Conservation (phyloP, 2,329 filamentous ascomycete genomes). For the Fusarium piperis region DNA sequence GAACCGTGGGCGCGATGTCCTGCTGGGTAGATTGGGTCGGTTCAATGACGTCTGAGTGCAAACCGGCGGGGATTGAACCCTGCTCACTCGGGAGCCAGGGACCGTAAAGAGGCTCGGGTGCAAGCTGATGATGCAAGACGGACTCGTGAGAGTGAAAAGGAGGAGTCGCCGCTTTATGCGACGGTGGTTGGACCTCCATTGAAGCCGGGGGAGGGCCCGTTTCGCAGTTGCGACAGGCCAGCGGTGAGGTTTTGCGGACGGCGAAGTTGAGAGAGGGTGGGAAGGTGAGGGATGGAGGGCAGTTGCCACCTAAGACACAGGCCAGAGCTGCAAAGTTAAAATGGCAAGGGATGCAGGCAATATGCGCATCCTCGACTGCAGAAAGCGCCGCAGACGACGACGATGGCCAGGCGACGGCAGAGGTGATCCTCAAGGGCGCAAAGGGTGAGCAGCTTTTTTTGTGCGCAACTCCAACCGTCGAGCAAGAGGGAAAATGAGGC, state of each 20-base stretch:
- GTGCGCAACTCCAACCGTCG: slow-evolving; percentile 11
- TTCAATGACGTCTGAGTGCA: slow-evolving; percentile 30
- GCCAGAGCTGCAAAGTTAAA: slow-evolving; percentile 18
- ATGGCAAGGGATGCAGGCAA: neutral
- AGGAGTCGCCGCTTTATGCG: slow-evolving; percentile 17
- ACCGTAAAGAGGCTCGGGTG: slow-evolving; percentile 11
- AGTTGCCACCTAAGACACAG: slow-evolving; percentile 34
- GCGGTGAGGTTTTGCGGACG: slow-evolving; percentile 10
- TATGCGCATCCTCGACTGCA: slow-evolving; percentile 20
- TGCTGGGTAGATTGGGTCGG: slow-evolving; percentile 13
- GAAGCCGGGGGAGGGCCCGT: slow-evolving; percentile 23
- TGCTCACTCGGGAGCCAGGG: slow-evolving; percentile 20
- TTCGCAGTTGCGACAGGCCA: slow-evolving; percentile 30
- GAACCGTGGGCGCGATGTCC: slow-evolving; percentile 6
- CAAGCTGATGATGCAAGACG: slow-evolving; percentile 8
- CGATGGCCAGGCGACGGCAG: neutral
- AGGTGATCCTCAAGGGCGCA: neutral
- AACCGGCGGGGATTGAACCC: slow-evolving; percentile 30
- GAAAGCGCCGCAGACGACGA: neutral
- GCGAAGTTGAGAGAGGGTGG: slow-evolving; percentile 13
- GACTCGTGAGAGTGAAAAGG: slow-evolving; percentile 18
- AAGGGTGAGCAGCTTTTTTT: neutral
- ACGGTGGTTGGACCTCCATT: slow-evolving; percentile 36
- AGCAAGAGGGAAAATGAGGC: slow-evolving; percentile 17
- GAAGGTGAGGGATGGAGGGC: slow-evolving; percentile 24